A percentile compares a stretch with the other conserved stretches of the same genome.
These are phyloP conservation scores for Cinchona pubescens DNA, from an alignment of 257 asterid species.

Conservation along the genomic window DNA sequence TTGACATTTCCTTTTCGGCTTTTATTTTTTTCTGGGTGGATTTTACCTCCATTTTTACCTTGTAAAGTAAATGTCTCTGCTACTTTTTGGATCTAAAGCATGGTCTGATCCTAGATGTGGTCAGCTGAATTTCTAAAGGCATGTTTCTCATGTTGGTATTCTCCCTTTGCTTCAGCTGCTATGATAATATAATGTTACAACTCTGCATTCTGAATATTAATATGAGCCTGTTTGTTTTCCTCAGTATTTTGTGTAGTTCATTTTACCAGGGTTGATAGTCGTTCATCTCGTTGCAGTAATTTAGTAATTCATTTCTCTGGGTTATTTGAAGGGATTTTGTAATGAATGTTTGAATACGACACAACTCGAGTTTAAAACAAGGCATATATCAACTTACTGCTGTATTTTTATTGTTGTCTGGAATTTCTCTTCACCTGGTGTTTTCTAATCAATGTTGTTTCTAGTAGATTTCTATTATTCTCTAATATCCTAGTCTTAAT, in stretches of 20 bases:
- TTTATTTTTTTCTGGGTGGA: not conserved
- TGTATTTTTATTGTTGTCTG: not conserved
- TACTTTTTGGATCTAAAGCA: not conserved
- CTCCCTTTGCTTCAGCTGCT: not conserved
- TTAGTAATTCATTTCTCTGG: not conserved
- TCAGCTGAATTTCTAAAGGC: not conserved
- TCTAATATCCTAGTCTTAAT: not conserved
- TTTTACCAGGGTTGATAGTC: not conserved
- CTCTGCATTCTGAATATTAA: not conserved
- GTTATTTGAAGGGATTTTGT: conserved; percentile 3
- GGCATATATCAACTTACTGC: not conserved
- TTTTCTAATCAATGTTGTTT: not conserved
- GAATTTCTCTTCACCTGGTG: not conserved
- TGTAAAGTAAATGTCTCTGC: not conserved
- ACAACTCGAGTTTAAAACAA: not conserved
- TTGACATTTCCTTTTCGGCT: not conserved
- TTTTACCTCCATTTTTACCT: not conserved
- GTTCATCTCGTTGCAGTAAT: not conserved
- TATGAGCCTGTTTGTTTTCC: not conserved
- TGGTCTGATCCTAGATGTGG: not conserved
- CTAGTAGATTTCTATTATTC: not conserved
- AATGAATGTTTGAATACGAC: not conserved
- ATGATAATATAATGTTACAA: not conserved
- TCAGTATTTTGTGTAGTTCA: not conserved
- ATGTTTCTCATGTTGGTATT: not conserved